Base-by-base conservation (phyloP, 208 protist species). In the Plasmodiophora brassicae region DNA sequence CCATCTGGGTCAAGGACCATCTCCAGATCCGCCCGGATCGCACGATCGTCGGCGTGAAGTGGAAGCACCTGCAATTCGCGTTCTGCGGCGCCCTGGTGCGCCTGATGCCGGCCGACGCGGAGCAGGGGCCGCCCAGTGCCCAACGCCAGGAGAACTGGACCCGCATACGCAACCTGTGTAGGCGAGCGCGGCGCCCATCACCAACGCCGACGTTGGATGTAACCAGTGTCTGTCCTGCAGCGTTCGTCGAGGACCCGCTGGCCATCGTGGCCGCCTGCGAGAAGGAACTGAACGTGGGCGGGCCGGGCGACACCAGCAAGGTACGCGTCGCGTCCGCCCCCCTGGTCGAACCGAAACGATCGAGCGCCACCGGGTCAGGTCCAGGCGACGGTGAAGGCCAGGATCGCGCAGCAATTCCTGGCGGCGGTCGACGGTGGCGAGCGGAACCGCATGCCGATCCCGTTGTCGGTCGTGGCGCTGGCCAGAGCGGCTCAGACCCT, bases 31-130 rank as follows among this genome's bases (percentile, higher is more conserved):
- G n/a, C 5, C 65, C 65, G 32, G n/a, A 78, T 36, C 65, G 20
- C n/a, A 5, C n/a, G 10, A 38, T 78, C 65, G 5, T 78, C 14
- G 65, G 65, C 32, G n/a, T 32, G 5, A 78, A 32, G 41, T 78
- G 65, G 65, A 78, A 78, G n/a, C 65, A 78, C n/a, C 5, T 78
- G 5, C n/a, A 44, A 32, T 78, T 78, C n/a, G 65, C 65, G 5
- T 78, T 78, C n/a, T 78, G 14, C 20, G 65, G 65, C 10, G n/a
- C 65, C 20, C 20, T 78, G 5, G 32, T 78, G n/a, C 5, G 65
- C 32, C 5, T 78, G 65, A 78, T 38, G 10, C 65, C 65, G 20
- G 65, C 32, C 41, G 32, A 44, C n/a, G 5, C 65, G 5, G 41
- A 78, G 32, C 65, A n/a, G 65, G 10, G 14, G 41, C 5, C 41